Conservation (phyloP, 2,329 filamentous ascomycete genomes). For the Fusarium hainanense region DNA sequence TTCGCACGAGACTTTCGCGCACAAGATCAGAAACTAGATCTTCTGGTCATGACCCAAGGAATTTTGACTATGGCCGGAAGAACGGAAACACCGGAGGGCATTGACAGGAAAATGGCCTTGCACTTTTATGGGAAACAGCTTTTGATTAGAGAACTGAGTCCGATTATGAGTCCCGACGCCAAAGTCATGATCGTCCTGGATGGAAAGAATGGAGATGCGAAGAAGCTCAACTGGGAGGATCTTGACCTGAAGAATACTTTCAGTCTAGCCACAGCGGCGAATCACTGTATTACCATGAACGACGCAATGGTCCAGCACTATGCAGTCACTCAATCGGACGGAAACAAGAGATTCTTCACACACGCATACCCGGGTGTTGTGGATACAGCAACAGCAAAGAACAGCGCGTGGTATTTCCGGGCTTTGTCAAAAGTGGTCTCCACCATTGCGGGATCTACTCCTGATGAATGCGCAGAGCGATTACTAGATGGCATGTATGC, state of each 20-base stretch:
- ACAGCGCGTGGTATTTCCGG: not conserved
- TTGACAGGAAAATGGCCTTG: constrained; percentile 59
- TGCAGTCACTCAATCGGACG: not conserved
- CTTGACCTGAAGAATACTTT: constrained; percentile 53
- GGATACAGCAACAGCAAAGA: constrained; percentile 38
- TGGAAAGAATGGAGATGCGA: constrained; percentile 46
- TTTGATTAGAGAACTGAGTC: constrained; percentile 55
- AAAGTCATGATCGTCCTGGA: constrained; percentile 56
- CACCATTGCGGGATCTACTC: not conserved
- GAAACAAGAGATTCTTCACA: constrained; percentile 49
- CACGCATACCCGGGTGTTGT: constrained; percentile 57
- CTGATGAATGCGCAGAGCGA: not conserved
- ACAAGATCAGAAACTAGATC: constrained; percentile 47
- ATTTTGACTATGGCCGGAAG: constrained; percentile 51
- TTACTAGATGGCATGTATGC: not conserved
- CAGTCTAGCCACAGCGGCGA: constrained; percentile 48
- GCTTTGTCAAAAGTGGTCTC: not conserved
- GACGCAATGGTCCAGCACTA: constrained; percentile 51
- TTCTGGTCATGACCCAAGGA: constrained; percentile 55
- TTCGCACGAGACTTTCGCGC: constrained; percentile 47
- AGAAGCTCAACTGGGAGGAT: constrained; percentile 53
- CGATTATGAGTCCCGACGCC: constrained; percentile 50
- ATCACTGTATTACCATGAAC: constrained; percentile 55
- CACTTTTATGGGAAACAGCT: constrained; percentile 60
- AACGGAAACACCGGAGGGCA: constrained; percentile 56